Base-by-base conservation (phyloP, 495 filamentous ascomycete genomes). In the Lasiosphaeris hirsuta region DNA sequence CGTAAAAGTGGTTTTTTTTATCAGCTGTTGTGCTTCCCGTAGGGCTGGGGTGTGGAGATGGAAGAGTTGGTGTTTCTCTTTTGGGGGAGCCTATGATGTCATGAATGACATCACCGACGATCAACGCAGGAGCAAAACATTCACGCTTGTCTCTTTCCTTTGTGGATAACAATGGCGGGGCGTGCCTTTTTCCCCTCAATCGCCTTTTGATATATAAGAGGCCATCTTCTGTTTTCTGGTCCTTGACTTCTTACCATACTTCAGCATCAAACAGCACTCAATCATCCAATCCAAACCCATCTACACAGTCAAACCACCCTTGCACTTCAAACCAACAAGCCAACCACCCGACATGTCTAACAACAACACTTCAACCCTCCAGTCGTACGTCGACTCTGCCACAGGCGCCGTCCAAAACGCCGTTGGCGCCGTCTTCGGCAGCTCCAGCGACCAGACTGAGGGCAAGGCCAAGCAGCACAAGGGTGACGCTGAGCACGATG, bases 381-480 rank as follows among this genome's bases (percentile, higher is more conserved):
- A 92, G 79, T 88, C 89, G 50, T 87, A 87, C 78, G 70, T 92
- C 57, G 90, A 96, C 81, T 80, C 78, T n/a, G 88, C 88, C 64
- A 79, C 82, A 43, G 90, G 88, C 54, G 69, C 83, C 40, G 84
- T 84, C 51, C 90, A 96, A 73, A 86, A 79, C 52, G 82, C 78
- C 42, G 60, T 95, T 41, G 89, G 90, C 51, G 77, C 77, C 57
- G 49, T 95, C 41, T 90, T 89, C n/a, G 93, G 93, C 72, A 86
- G 75, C 72, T 75, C 78, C 8, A 73, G 75, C 60, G 83, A 90
- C 56, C 77, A 92, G 62, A 64, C 73, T 56, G 65, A 76, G 65
- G 87, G 85, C 58, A 72, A 87, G 18, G 69, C 71, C 59, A 84
- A 79, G 72, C 76, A 87, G 60, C 69, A 78, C 46, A 75, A 86